A percentile compares a stretch with the other conserved stretches of the same genome.
Evolutionary conservation across 1,284 basidiomycete species (phyloP).

Genomic region (Marasmius sp.): DNA sequence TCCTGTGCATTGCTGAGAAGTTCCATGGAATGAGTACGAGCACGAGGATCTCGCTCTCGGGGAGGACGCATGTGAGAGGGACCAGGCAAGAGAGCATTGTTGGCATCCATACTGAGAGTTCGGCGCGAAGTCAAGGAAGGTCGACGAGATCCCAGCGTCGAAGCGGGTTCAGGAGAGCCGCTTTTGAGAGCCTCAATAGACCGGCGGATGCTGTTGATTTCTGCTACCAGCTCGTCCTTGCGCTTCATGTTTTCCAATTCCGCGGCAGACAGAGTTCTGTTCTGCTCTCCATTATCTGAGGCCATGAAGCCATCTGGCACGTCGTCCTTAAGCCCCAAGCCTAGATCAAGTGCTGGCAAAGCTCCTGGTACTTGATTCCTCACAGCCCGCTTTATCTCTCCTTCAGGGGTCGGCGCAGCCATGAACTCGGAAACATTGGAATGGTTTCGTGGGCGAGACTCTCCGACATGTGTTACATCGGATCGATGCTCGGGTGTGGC

Average conservation of each 20-base stretch:
- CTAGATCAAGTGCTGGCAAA: conserved; percentile 75
- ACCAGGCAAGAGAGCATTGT: conserved; percentile 40
- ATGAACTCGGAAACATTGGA: conserved; percentile 75
- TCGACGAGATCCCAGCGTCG: conserved; percentile 59
- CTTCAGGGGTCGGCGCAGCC: conserved; percentile 56
- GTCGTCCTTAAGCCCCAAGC: conserved; percentile 67
- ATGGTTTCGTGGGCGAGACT: conserved; percentile 53
- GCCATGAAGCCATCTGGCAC: conserved; percentile 69
- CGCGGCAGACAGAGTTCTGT: conserved; percentile 43
- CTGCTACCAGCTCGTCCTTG: conserved; percentile 68
- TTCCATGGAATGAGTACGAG: conserved; percentile 70
- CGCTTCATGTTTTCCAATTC: conserved; percentile 55
- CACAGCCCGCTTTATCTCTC: conserved; percentile 53
- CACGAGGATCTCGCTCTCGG: conserved; percentile 62
- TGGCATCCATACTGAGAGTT: conserved; percentile 65
- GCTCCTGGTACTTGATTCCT: conserved; percentile 54
- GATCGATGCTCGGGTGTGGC: conserved; percentile 48
- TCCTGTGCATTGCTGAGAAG: conserved; percentile 44
- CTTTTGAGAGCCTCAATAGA: conserved; percentile 74
- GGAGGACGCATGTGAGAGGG: conserved; percentile 65
- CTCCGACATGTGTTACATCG: conserved; percentile 50
- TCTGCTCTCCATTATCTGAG: conserved; percentile 37
- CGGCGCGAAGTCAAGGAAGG: conserved; percentile 67
- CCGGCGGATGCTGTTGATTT: conserved; percentile 75
- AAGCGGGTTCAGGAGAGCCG: conserved; percentile 60